These are phyloP conservation scores for Pythium brachiatum DNA, from an alignment of 352 stramenopile species.

Conservation along the genomic window DNA sequence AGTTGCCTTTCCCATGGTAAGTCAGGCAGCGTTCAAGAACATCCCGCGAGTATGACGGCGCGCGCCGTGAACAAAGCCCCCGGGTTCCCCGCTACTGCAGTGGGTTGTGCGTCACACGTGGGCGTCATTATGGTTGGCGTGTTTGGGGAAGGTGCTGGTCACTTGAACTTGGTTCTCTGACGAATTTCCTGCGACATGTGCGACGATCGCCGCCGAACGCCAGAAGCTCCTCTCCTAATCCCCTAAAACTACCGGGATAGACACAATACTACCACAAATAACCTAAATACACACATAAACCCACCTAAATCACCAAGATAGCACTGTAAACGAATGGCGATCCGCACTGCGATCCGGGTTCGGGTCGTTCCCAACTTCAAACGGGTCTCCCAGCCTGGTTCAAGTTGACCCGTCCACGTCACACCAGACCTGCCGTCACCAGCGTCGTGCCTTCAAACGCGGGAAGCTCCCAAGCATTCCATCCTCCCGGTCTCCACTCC, in stretches of 20 bases:
- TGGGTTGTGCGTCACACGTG: no score
- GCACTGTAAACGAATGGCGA: conserved; percentile 25
- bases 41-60: no score
- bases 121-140: no score
- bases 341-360: conserved; percentile 8
- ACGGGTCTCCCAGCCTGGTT: conserved; percentile 24
- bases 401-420: conserved; percentile 33
- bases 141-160: not conserved
- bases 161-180: not conserved
- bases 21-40: no score
- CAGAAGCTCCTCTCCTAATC: not conserved
- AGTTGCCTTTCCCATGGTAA: no score
- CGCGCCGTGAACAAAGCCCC: no score
- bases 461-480: not conserved
- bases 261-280: not conserved
- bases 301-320: conserved; percentile 4
- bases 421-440: conserved; percentile 3
- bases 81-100: no score
- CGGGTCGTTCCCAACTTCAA: conserved; percentile 5
- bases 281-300: not conserved
- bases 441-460: not conserved
- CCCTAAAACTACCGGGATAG: not conserved
- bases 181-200: not conserved
- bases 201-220: not conserved
- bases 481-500: conserved; percentile 1